phyloP scores from a whole-genome alignment of 1,284 basidiomycete genomes.

The Baeospora myosura region DNA sequence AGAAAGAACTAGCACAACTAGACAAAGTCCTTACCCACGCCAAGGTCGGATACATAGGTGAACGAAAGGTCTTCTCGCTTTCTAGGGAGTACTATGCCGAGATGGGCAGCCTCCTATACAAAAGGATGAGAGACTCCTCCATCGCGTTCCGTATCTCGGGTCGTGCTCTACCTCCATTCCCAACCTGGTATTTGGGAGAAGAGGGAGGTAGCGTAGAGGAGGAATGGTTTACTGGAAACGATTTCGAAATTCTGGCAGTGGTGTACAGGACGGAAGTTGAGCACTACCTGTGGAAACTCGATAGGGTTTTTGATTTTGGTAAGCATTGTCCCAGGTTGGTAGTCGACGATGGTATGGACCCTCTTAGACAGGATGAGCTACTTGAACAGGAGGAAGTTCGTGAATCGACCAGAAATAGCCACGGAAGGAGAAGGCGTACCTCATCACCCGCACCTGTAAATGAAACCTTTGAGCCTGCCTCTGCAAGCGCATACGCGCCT shows the following conservation, averaged over 20 bases:
- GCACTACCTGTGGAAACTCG: constrained; percentile 3
- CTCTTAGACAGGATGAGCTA: not conserved
- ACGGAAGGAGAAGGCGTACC: too few species aligned
- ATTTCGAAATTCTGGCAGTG: constrained; percentile 10
- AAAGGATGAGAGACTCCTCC: not conserved
- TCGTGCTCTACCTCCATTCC: not conserved
- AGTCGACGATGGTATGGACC: not conserved
- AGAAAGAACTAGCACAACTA: not conserved
- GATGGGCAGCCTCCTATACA: not conserved
- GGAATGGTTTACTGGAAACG: constrained; percentile 5
- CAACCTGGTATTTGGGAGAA: not conserved
- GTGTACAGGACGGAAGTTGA: constrained; percentile 9
- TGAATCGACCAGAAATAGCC: too few species aligned
- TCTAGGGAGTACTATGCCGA: not conserved
- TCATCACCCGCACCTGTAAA: too few species aligned
- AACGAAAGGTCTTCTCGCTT: not conserved
- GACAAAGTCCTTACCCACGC: not conserved
- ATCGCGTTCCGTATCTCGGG: not conserved
- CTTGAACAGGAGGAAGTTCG: too few species aligned
- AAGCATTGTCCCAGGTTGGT: not conserved
- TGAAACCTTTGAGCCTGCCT: too few species aligned
- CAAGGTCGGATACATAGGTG: not conserved
- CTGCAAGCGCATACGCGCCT: too few species aligned
- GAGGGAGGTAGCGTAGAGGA: not conserved
- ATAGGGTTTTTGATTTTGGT: not conserved